phyloP scores from a whole-genome alignment of 495 filamentous ascomycete genomes.

The Arthonia radiata region DNA sequence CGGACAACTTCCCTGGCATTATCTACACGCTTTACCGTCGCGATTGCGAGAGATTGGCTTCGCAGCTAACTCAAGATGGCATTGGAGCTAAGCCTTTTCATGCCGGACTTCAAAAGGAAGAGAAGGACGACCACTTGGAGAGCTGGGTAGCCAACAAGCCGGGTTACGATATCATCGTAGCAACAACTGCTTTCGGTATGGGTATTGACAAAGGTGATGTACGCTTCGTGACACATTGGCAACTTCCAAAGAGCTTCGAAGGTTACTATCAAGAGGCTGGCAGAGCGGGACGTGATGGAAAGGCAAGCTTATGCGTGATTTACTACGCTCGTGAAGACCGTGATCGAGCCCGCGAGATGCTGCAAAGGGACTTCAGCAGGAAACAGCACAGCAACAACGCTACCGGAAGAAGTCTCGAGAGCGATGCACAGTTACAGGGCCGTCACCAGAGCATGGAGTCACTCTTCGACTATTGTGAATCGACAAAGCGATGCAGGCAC shows the following conservation, averaged over 20 bases:
- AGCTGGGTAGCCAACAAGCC: slow-evolving; percentile 52
- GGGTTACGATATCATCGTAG: slow-evolving; percentile 74
- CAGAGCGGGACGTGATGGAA: slow-evolving; percentile 70
- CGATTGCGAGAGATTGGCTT: slow-evolving; percentile 51
- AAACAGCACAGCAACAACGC: slow-evolving; percentile 4
- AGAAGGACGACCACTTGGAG: slow-evolving; percentile 36
- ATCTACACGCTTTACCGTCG: slow-evolving; percentile 67
- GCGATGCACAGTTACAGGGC: slow-evolving; percentile 17
- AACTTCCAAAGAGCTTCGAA: slow-evolving; percentile 74
- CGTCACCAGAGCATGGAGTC: slow-evolving; percentile 14
- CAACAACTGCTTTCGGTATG: slow-evolving; percentile 93
- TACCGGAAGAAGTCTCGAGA: slow-evolving; percentile 16
- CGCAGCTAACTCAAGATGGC: slow-evolving; percentile 28
- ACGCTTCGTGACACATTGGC: slow-evolving; percentile 84
- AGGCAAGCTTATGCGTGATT: slow-evolving; percentile 60
- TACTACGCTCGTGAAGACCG: slow-evolving; percentile 73
- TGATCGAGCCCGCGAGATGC: slow-evolving; percentile 33
- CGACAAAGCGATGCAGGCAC: slow-evolving; percentile 47
- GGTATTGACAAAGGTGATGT: slow-evolving; percentile 91
- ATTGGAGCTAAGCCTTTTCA: slow-evolving; percentile 52
- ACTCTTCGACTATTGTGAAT: slow-evolving; percentile 62
- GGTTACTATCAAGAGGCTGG: slow-evolving; percentile 92
- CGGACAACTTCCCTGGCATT: slow-evolving; percentile 52
- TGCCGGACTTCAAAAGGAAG: slow-evolving; percentile 32
- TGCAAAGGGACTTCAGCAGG: slow-evolving; percentile 7